Conservation (phyloP, 768 basidiomycete species). For the Astraeus odoratus region DNA sequence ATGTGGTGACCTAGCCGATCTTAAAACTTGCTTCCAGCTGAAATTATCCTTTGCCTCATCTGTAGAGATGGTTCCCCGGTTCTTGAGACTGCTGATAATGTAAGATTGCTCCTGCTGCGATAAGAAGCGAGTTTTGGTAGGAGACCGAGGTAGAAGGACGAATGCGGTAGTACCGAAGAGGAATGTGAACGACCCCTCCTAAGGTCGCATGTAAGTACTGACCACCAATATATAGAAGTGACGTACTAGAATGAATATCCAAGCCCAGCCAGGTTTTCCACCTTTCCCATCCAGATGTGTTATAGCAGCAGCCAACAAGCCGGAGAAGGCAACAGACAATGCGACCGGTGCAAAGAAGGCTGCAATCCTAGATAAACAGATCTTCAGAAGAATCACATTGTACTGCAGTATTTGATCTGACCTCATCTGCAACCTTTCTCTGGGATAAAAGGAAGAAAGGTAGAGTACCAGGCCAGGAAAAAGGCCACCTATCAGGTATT, state of each 20-base stretch:
- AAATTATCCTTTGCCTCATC: conserved; percentile 41
- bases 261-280: conserved; percentile 53
- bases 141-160: conserved; percentile 41
- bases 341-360: conserved; percentile 33
- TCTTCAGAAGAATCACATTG: conserved; percentile 2
- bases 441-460: conserved; percentile 43
- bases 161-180: conserved; percentile 47
- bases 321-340: conserved; percentile 55
- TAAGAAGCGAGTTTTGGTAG: conserved; percentile 43
- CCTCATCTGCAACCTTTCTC: conserved; percentile 20
- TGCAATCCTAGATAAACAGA: conserved; percentile 24
- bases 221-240: background rate
- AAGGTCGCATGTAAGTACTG: background rate
- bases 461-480: conserved; percentile 55
- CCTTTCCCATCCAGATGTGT: conserved; percentile 46
- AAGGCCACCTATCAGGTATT: conserved; percentile 36
- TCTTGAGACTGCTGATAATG: conserved; percentile 25
- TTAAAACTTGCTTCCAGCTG: conserved; percentile 49
- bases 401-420: background rate
- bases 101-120: conserved; percentile 42
- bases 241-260: conserved; percentile 49
- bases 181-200: conserved; percentile 60
- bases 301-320: conserved; percentile 56
- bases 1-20: conserved; percentile 45
- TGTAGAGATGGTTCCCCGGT: conserved; percentile 28